Base-by-base conservation (phyloP, 1,284 basidiomycete species). In the Leccinum huronense region DNA sequence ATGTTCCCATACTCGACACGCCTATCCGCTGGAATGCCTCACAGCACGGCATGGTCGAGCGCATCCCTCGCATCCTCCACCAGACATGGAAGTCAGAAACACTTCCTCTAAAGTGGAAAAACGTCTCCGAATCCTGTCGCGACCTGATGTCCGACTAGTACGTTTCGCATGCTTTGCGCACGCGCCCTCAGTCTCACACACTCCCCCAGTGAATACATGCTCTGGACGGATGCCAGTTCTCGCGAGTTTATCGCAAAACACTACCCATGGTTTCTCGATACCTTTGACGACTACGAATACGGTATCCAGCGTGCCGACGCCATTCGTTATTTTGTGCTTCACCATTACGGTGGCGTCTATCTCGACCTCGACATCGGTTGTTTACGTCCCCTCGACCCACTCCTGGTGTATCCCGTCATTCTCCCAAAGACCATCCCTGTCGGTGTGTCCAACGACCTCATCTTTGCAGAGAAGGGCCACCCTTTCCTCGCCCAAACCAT, bases 341-440 rank as follows among this genome's bases (percentile, higher is more conserved):
- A 99, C 78, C 87, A 96, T 74, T 97, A 93, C 75, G 97, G 97
- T 54, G 97, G 97, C 55, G 80, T 99, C 66, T 99, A 99, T 80
- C 84, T 99, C 77, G 97, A 99, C 80, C 85, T 99, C 67, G 97
- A 99, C 78, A 93, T 99, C 69, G 97, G 97, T 36, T 99, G 97
- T 75, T 78, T 89, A 51, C 88, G 93, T n/a, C 88, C 91, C 11
- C 79, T 98, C 67, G 97, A 98, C 75, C 91, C 93, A 9, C 85
- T 99, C 23, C 82, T 98, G 62, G 83, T 88, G 30, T 94, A 94
- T 81, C 89, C 95, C 55, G 91, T 97, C 73, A 89, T 98, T 70
- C 85, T 99, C 27, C 93, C 97, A 48, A 90, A 91, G 71, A 99
- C 97, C 7, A 96, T 97, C 70, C 97, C 97, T 34, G 95, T 97